phyloP scores from a whole-genome alignment of 164 flowering plant genomes.

The Piper longum region DNA sequence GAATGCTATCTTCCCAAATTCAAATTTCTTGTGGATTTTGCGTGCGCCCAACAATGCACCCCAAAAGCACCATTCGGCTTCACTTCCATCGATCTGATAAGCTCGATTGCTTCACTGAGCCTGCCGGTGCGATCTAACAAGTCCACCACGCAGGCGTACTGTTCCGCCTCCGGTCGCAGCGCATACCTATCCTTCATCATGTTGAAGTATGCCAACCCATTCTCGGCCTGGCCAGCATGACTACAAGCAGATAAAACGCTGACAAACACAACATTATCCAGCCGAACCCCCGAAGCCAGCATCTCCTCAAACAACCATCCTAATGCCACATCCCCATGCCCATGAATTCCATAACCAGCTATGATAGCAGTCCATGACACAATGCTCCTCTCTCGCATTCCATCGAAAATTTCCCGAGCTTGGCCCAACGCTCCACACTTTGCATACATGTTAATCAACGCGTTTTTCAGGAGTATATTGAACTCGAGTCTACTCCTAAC shows the following conservation, averaged over 20 bases:
- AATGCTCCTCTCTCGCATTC: slow-evolving; percentile 40
- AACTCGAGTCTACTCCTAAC: slow-evolving; percentile 22
- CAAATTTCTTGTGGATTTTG: slow-evolving; percentile 52
- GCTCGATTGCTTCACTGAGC: slow-evolving; percentile 41
- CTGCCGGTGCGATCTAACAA: slow-evolving; percentile 83
- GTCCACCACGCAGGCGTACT: slow-evolving; percentile 77
- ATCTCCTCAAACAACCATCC: slow-evolving; percentile 50
- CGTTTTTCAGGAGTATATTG: slow-evolving; percentile 47
- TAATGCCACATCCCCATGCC: slow-evolving; percentile 51
- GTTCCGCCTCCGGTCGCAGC: slow-evolving; percentile 52
- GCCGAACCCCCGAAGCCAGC: slow-evolving; percentile 35
- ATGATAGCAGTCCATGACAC: slow-evolving; percentile 82
- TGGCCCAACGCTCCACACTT: slow-evolving; percentile 58
- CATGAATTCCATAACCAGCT: slow-evolving; percentile 88
- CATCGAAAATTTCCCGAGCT: slow-evolving; percentile 49
- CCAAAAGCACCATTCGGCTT: slow-evolving; percentile 86
- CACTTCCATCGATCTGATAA: slow-evolving; percentile 44
- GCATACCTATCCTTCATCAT: slow-evolving; percentile 37
- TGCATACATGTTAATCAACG: slow-evolving; percentile 66
- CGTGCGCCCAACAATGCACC: slow-evolving; percentile 85
- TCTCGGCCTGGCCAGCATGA: slow-evolving; percentile 68
- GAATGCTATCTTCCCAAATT: slow-evolving; percentile 70
- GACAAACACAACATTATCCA: slow-evolving; percentile 57
- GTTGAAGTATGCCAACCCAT: slow-evolving; percentile 44
- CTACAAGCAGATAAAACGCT: slow-evolving; percentile 74